These are phyloP conservation scores for Salicornia ramosissima DNA, from an alignment of 148 eudicot genomes.

Conservation along the genomic window DNA sequence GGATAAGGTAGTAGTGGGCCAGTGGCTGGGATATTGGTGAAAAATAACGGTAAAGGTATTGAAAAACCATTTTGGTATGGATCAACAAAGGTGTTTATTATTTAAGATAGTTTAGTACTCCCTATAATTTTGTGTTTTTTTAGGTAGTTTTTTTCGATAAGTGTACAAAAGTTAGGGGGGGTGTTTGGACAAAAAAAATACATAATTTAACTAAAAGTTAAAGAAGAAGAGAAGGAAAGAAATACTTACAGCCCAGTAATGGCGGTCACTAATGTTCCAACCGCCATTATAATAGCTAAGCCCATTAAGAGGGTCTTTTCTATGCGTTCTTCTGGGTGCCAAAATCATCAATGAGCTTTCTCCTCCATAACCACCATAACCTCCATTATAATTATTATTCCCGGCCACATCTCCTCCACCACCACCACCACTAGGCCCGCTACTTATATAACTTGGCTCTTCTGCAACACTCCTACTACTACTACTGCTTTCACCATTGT, in stretches of 20 bases:
- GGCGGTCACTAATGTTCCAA: constrained; percentile 39
- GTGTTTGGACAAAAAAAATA: background rate
- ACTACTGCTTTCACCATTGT: background rate
- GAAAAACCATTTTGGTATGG: too few relatives aligned
- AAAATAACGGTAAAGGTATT: too few relatives aligned
- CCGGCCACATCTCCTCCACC: constrained; percentile 21
- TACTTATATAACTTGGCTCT: constrained; percentile 8
- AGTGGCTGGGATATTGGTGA: too few relatives aligned
- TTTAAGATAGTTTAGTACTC: too few relatives aligned
- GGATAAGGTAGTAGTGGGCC: too few relatives aligned
- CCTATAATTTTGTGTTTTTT: too few relatives aligned
- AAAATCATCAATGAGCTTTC: constrained; percentile 27
- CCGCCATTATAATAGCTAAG: constrained; percentile 45
- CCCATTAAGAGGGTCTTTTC: constrained; percentile 44
- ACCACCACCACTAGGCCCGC: background rate
- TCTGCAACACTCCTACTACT: constrained; percentile 8
- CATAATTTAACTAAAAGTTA: background rate
- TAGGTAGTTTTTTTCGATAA: too few relatives aligned
- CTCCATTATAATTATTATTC: background rate
- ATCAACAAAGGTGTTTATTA: too few relatives aligned
- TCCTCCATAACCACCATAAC: constrained; percentile 21
- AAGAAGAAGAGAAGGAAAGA: background rate
- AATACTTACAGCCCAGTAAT: constrained; percentile 43
- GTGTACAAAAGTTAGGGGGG: too few relatives aligned
- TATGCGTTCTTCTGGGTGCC: constrained; percentile 54